Evolutionary conservation across 2,329 filamentous ascomycete genomes (phyloP).

Genomic region (Aspergillus fructus): DNA sequence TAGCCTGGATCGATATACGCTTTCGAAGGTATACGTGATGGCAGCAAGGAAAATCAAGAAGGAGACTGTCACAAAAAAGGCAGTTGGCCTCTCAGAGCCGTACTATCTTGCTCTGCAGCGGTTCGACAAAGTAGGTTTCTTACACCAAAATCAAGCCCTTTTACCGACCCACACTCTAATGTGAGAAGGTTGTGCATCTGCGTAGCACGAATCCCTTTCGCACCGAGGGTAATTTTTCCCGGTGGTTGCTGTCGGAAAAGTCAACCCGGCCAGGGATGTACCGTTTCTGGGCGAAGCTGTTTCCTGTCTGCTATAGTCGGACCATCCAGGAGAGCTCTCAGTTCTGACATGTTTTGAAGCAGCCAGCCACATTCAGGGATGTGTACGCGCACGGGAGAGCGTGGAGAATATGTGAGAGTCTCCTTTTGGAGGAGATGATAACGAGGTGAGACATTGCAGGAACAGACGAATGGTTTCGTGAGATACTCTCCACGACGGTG

Average conservation of each 20-base stretch:
- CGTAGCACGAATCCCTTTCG: conserved; percentile 30
- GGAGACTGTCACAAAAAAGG: conserved; percentile 19
- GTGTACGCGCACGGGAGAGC: neutral
- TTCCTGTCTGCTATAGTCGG: conserved; percentile 34
- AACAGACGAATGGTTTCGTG: conserved; percentile 7
- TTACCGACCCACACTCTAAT: conserved; percentile 6
- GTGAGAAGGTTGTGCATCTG: conserved; percentile 26
- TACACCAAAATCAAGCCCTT: neutral
- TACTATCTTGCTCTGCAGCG: conserved; percentile 29
- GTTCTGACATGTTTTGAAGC: conserved; percentile 24
- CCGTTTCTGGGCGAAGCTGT: conserved; percentile 33
- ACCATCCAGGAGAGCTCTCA: conserved; percentile 30
- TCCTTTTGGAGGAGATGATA: neutral
- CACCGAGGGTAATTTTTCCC: conserved; percentile 31
- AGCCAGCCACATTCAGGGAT: neutral
- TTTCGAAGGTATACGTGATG: conserved; percentile 25
- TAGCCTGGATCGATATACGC: conserved; percentile 17
- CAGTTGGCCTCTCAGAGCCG: conserved; percentile 25
- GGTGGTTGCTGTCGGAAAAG: conserved; percentile 30
- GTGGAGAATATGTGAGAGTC: neutral
- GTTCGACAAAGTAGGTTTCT: conserved; percentile 29
- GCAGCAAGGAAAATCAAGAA: conserved; percentile 27
- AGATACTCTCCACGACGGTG: conserved; percentile 2
- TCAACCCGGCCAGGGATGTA: conserved; percentile 24
- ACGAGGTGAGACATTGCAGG: conserved; percentile 12